phyloP scores from a whole-genome alignment of 2,329 filamentous ascomycete genomes.

The Colletotrichum camelliae region DNA sequence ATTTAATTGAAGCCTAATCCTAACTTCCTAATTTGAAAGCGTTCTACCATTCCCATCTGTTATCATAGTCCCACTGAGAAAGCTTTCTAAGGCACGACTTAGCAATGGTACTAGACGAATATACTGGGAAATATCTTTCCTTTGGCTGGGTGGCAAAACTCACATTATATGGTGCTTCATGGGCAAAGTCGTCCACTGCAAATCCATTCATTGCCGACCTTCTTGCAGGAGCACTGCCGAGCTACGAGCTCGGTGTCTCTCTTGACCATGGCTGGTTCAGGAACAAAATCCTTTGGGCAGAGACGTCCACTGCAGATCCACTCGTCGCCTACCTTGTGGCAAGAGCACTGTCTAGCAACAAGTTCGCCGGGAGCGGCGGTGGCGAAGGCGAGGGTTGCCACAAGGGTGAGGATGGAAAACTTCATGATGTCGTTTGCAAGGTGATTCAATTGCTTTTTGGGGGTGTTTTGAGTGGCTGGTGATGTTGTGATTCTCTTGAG shows the following conservation, averaged over 20 bases:
- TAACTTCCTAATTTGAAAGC: background rate
- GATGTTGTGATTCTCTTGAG: background rate
- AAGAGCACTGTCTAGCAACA: background rate
- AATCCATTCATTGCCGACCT: background rate
- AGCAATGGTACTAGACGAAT: background rate
- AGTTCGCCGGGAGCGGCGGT: background rate
- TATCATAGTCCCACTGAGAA: fast-evolving
- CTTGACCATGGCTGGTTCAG: background rate
- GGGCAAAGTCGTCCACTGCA: background rate
- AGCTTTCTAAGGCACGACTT: background rate
- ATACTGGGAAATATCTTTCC: background rate
- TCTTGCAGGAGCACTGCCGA: background rate
- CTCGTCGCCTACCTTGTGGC: background rate
- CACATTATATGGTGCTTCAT: background rate
- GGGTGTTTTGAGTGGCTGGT: background rate
- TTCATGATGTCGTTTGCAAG: background rate
- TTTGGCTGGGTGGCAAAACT: background rate
- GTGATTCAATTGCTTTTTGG: background rate
- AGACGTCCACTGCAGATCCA: background rate
- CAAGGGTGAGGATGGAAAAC: background rate
- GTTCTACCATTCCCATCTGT: background rate
- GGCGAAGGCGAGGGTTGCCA: background rate
- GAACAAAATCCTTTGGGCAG: background rate
- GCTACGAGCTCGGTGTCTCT: background rate
- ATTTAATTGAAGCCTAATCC: background rate